Evolutionary conservation across 2,329 filamentous ascomycete species (phyloP).

Genomic region (Penicillium decumbens): DNA sequence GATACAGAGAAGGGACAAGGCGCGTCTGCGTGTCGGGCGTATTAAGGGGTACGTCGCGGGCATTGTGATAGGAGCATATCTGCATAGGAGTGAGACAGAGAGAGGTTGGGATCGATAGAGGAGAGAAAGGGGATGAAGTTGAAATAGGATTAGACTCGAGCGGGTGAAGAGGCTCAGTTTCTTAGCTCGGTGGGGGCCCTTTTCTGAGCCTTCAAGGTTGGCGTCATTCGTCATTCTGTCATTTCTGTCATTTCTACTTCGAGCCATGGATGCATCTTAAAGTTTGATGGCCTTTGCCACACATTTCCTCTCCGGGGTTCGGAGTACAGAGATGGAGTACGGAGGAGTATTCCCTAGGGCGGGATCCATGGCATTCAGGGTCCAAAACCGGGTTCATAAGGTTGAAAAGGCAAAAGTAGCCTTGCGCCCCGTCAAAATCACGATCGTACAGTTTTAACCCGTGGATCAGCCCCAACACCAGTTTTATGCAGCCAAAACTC

Average conservation of each 20-base stretch:
- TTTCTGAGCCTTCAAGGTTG: no score
- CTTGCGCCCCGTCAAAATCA: no score
- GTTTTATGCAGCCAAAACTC: no score
- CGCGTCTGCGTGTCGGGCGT: conserved; percentile 23
- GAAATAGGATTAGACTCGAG: not conserved
- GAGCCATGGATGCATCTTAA: not conserved
- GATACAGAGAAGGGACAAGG: conserved; percentile 21
- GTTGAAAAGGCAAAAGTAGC: no score
- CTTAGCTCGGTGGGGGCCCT: not conserved
- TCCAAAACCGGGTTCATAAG: no score
- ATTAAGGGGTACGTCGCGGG: conserved; percentile 19
- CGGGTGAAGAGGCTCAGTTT: not conserved
- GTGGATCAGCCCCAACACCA: no score
- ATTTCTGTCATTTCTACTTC: not conserved
- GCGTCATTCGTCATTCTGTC: not conserved
- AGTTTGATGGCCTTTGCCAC: no score
- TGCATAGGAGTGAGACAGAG: not conserved
- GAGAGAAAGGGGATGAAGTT: not conserved
- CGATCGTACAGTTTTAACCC: no score
- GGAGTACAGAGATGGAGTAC: no score
- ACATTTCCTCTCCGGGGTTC: no score
- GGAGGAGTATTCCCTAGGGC: no score
- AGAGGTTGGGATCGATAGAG: not conserved
- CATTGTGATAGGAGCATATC: conserved; percentile 17
- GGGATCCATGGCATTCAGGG: no score